A percentile compares a stretch with the other conserved stretches of the same genome.
Evolutionary conservation across 768 basidiomycete genomes (phyloP).

Genomic region (Lactarius deliciosus): DNA sequence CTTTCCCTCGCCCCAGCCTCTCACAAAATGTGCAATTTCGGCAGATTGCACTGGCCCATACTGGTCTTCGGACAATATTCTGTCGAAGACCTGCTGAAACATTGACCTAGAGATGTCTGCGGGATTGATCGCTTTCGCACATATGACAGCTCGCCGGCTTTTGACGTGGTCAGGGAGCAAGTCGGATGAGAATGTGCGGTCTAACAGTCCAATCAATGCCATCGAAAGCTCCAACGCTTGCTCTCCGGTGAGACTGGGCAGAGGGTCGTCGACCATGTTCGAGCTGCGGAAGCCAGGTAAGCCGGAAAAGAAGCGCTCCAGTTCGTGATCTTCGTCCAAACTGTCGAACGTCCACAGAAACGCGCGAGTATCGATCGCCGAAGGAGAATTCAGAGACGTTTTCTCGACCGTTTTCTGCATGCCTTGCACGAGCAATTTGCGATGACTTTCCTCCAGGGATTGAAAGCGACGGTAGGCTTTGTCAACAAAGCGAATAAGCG

Average conservation of each 20-base stretch:
- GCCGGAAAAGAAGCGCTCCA: no score
- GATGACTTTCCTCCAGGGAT: no score
- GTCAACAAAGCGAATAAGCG: no score
- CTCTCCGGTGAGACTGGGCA: not conserved
- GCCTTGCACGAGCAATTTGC: not conserved
- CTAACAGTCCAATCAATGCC: not conserved
- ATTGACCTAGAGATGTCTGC: no score
- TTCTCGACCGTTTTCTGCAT: not conserved
- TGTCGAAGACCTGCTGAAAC: accelerated
- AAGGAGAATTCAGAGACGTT: accelerated
- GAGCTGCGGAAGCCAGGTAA: not conserved
- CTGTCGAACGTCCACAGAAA: no score
- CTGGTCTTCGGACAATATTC: no score
- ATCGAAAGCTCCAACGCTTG: not conserved
- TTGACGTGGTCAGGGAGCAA: not conserved
- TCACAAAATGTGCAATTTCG: not conserved
- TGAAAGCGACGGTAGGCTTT: no score
- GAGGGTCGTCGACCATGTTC: not conserved
- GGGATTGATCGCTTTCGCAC: not conserved
- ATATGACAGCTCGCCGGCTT: not conserved
- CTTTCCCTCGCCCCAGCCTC: not conserved
- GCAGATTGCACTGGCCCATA: no score
- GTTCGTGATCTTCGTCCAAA: no score
- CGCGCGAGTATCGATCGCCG: no score
- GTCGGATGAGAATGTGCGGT: not conserved